phyloP scores from a whole-genome alignment of 768 basidiomycete species.

The Cubamyces lactineus region DNA sequence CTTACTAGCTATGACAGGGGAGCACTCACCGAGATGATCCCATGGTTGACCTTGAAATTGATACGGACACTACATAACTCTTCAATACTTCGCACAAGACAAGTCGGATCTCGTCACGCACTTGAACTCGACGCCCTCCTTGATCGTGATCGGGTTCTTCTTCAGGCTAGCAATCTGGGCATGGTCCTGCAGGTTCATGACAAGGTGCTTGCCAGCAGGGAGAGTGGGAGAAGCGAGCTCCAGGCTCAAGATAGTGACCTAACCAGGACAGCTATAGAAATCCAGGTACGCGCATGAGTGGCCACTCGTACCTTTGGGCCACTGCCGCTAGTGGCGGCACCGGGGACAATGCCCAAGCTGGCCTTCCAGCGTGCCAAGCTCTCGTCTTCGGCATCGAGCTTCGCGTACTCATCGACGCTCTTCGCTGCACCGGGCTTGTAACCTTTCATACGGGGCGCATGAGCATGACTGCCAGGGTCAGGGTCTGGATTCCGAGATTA shows the following conservation, averaged over 20 bases:
- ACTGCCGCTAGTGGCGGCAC: slow-evolving; percentile 42
- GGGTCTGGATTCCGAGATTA: slow-evolving; percentile 31
- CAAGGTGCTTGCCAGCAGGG: slow-evolving; percentile 57
- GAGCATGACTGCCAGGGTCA: not conserved
- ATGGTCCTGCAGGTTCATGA: slow-evolving; percentile 64
- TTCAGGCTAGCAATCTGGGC: slow-evolving; percentile 57
- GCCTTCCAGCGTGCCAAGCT: slow-evolving; percentile 96
- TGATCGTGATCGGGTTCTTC: slow-evolving; percentile 79
- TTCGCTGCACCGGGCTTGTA: slow-evolving; percentile 75
- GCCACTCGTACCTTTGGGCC: slow-evolving; percentile 65
- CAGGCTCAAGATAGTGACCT: slow-evolving; percentile 77
- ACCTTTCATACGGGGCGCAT: slow-evolving; percentile 45
- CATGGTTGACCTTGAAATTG: slow-evolving; percentile 85
- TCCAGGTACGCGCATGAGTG: slow-evolving; percentile 11
- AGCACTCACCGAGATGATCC: slow-evolving; percentile 76
- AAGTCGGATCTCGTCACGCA: slow-evolving; percentile 39
- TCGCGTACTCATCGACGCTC: slow-evolving; percentile 79
- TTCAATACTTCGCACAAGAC: not conserved
- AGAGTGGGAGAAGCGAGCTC: slow-evolving; percentile 81
- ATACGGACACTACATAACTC: slow-evolving; percentile 65
- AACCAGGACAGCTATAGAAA: not conserved
- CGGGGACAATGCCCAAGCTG: slow-evolving; percentile 80
- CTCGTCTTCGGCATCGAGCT: slow-evolving; percentile 89
- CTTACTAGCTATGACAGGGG: not conserved
- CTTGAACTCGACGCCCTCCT: slow-evolving; percentile 91